phyloP scores from a whole-genome alignment of 371 early-diverging fungal species.

The Mucor mucedo region DNA sequence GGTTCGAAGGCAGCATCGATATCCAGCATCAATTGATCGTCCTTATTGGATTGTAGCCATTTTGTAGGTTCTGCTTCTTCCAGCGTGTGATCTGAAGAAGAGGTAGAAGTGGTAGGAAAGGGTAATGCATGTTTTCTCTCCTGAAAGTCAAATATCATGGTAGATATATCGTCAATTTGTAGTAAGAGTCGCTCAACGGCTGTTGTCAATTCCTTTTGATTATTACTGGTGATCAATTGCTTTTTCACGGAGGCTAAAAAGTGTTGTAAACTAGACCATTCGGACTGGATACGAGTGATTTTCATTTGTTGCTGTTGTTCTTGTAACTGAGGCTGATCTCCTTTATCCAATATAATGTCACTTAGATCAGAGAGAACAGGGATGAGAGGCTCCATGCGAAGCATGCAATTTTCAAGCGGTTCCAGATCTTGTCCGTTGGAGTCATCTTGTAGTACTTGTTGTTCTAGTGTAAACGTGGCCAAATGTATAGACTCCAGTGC shows the following conservation, averaged over 20 bases:
- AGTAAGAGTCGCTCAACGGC: constrained; percentile 37
- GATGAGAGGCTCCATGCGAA: constrained; percentile 57
- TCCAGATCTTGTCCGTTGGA: constrained; percentile 4
- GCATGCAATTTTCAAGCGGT: constrained; percentile 44
- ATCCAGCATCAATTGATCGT: constrained; percentile 38
- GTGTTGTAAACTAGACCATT: constrained; percentile 56
- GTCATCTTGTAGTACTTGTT: constrained; percentile 43
- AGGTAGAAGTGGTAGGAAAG: constrained; percentile 25
- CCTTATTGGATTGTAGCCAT: constrained; percentile 10
- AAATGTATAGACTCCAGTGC: constrained; percentile 47
- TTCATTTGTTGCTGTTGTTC: constrained; percentile 11
- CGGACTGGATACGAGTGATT: constrained; percentile 50
- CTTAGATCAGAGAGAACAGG: constrained; percentile 51
- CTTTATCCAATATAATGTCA: constrained; percentile 42
- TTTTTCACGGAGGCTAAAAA: constrained; percentile 46
- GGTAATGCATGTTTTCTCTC: constrained; percentile 40
- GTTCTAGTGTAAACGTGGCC: constrained; percentile 43
- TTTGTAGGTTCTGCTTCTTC: not conserved
- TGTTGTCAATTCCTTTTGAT: constrained; percentile 27
- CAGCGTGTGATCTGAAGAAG: not conserved
- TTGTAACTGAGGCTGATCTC: constrained; percentile 19
- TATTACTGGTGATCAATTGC: constrained; percentile 24
- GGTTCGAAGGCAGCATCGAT: constrained; percentile 61
- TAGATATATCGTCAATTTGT: constrained; percentile 47
- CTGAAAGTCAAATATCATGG: constrained; percentile 51